Evolutionary conservation across 139 green algal species (phyloP).

Genomic region (Volvox africanus): DNA sequence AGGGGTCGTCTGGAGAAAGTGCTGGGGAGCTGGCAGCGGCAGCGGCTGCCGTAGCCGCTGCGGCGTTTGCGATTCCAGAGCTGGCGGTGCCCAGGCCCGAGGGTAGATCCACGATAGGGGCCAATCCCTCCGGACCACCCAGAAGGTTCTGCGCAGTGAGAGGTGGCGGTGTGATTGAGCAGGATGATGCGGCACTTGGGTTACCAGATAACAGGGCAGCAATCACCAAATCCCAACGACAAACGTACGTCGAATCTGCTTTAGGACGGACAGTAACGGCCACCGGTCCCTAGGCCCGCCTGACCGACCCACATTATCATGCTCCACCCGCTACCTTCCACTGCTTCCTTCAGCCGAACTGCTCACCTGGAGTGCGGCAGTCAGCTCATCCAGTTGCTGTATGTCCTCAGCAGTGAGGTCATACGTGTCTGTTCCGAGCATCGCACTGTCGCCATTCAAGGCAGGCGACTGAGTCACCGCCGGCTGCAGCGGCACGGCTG

Average conservation of each 20-base stretch:
- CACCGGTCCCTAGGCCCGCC: not conserved
- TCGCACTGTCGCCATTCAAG: no score
- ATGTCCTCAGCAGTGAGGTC: not conserved
- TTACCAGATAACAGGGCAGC: no score
- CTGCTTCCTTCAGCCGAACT: no score
- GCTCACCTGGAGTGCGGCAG: constrained; percentile 12
- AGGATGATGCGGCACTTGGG: no score
- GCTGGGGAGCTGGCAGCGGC: not conserved
- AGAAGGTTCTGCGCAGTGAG: not conserved
- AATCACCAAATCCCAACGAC: no score
- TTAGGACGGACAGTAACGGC: not conserved
- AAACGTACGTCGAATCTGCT: no score
- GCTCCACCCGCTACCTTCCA: no score
- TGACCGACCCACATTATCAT: not conserved
- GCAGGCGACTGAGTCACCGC: no score
- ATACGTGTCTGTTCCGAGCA: no score
- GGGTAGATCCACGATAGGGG: no score
- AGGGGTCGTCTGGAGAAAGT: not conserved
- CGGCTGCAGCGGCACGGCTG: no score
- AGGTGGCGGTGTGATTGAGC: no score
- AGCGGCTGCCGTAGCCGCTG: not conserved
- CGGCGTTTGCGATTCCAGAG: not conserved
- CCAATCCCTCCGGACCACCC: not conserved
- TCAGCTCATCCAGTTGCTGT: constrained; percentile 26
- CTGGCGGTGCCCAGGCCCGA: not conserved